Base-by-base conservation (phyloP, 73 alveolate genomes). In the Halteria grandinella region DNA sequence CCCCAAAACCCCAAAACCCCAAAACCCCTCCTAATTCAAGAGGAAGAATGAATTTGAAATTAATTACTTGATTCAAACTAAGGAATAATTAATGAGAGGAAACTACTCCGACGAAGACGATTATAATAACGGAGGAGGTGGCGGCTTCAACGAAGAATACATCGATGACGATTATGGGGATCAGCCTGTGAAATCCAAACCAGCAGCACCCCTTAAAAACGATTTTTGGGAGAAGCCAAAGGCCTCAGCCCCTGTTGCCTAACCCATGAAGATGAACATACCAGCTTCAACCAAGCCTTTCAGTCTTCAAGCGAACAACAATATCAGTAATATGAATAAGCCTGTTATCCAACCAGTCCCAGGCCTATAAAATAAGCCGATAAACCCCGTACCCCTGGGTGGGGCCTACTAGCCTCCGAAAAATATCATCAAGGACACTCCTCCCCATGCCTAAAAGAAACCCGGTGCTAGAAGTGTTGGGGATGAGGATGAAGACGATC, bases 201-300 rank as follows among this genome's bases (percentile, higher is more conserved):
- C 58, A 5, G 49, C n/a, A 17, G 27, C 57, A 12, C n/a, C 4
- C 14, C 37, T 60, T 10, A 60, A 60, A 40, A 60, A 60, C 21
- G 77, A 60, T 45, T 60, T 60, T 60, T 60, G 77, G 77, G 77
- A 60, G 18, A 55, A 55, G 11, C 77, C 77, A 5, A 32, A 60
- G 34, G 1, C n/a, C 6, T 25, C 43, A 57, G 32, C 50, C 18
- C 51, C 36, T 17, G 36, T 4, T 10, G 36, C n/a, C 6, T 27
- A 17, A 57, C 12, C 53, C 5, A 31, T 57, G 29, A 31, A 57
- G 36, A 57, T 5, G 14, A 28, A 57, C 73, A 57, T 24, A 31
- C 31, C 23, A 53, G 23, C 23, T 20, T 25, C 39, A 18, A 53
- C 11, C 50, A 15, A 53, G 4, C 5, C 10, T 15, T 17, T 10